These are phyloP conservation scores for Terfezia boudieri DNA, from an alignment of 495 filamentous ascomycete species.

Conservation along the genomic window DNA sequence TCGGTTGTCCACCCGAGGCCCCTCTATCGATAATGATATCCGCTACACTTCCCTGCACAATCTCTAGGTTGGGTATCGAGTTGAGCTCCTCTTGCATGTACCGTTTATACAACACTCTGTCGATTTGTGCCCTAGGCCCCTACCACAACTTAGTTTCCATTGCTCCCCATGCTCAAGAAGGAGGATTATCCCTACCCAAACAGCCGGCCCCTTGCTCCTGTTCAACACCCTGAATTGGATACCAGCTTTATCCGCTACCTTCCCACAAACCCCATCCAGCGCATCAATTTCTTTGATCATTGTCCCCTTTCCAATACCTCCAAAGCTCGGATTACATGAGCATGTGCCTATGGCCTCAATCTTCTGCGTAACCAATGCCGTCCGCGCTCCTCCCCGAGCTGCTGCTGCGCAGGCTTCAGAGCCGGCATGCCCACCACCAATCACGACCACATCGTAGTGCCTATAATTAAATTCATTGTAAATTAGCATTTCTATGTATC, in stretches of 20 bases:
- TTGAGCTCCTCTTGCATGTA: conserved; percentile 78
- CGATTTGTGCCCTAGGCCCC: conserved; percentile 87
- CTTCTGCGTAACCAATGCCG: conserved; percentile 70
- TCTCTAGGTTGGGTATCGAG: conserved; percentile 48
- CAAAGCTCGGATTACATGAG: conserved; percentile 94
- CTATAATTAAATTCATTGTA: conserved; percentile 20
- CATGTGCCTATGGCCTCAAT: conserved; percentile 80
- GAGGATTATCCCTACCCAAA: conserved; percentile 36
- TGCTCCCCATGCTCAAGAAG: not conserved
- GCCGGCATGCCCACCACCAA: conserved; percentile 90
- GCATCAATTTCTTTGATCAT: conserved; percentile 93
- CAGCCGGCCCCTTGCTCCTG: conserved; percentile 71
- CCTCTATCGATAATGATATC: conserved; percentile 50
- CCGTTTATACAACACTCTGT: conserved; percentile 69
- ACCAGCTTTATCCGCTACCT: conserved; percentile 82
- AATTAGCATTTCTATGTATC: no score
- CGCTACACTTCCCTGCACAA: conserved; percentile 72
- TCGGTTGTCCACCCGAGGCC: conserved; percentile 23
- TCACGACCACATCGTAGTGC: conserved; percentile 78
- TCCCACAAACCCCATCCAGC: conserved; percentile 70
- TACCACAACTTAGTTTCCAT: conserved; percentile 1
- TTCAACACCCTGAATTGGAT: conserved; percentile 82
- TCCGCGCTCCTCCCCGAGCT: conserved; percentile 70
- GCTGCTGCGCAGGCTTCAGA: conserved; percentile 87
- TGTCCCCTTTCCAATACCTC: conserved; percentile 94